phyloP scores from a whole-genome alignment of 179 eudicot species.

The Silene coronaria region DNA sequence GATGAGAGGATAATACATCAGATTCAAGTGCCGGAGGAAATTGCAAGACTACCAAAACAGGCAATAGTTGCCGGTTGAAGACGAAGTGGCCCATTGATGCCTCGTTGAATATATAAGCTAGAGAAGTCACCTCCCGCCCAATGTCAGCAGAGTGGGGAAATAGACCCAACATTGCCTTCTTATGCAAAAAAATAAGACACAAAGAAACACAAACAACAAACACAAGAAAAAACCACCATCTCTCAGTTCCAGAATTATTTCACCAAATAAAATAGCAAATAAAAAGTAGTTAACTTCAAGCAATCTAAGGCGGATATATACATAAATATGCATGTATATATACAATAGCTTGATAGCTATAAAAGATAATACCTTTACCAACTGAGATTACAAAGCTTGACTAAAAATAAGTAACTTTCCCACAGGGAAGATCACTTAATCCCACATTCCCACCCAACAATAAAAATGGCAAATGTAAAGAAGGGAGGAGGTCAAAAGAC shows the following conservation, averaged over 20 bases:
- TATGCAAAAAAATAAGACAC: slow-evolving; percentile 52
- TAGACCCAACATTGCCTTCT: slow-evolving; percentile 60
- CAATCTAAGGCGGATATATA: background rate
- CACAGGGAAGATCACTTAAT: slow-evolving; percentile 3
- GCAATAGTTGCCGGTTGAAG: slow-evolving; percentile 52
- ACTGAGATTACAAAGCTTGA: background rate
- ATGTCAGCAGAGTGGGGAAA: slow-evolving; percentile 52
- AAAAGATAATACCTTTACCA: slow-evolving; percentile 16
- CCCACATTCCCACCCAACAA: slow-evolving; percentile 12
- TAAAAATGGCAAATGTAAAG: background rate
- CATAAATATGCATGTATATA: background rate
- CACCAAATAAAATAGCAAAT: slow-evolving; percentile 18
- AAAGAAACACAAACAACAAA: slow-evolving; percentile 46
- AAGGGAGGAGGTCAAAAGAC: background rate
- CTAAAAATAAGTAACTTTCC: background rate
- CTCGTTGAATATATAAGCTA: slow-evolving; percentile 50
- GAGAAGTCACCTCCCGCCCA: slow-evolving; percentile 60
- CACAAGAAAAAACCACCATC: slow-evolving; percentile 43
- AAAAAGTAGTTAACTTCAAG: too few relatives aligned
- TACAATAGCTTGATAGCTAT: background rate
- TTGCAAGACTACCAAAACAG: slow-evolving; percentile 55
- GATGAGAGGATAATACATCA: slow-evolving; percentile 35
- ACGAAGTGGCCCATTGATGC: slow-evolving; percentile 50
- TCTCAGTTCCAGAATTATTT: slow-evolving; percentile 45
- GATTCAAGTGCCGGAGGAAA: slow-evolving; percentile 45